Conservation (phyloP, 2,329 filamentous ascomycete genomes). For the Orbilia blumenaviensis region DNA sequence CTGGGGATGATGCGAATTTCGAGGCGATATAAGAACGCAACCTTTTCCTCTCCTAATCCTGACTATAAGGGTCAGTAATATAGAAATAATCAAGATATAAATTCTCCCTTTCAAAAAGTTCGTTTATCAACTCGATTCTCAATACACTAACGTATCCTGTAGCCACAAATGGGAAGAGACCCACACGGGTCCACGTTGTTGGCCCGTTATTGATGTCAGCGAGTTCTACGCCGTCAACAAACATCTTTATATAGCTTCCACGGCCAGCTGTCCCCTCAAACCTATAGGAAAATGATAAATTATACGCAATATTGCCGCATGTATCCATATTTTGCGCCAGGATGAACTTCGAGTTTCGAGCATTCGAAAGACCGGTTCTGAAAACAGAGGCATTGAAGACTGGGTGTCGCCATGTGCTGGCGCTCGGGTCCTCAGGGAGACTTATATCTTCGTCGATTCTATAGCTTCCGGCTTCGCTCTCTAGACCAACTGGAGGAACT, state of each 20-base stretch:
- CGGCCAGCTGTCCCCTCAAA: not conserved
- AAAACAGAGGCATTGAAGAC: not conserved
- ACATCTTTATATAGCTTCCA: not conserved
- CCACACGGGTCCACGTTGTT: not conserved
- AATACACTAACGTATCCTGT: not conserved
- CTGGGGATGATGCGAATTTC: too few species aligned
- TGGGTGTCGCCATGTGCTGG: not conserved
- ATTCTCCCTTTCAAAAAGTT: not conserved
- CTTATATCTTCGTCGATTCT: not conserved
- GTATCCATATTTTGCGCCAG: slow-evolving; percentile 28
- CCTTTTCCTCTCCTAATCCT: too few species aligned
- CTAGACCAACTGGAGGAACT: not conserved
- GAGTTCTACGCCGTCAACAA: not conserved
- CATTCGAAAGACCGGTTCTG: not conserved
- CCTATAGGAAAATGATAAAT: not conserved
- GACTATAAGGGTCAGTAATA: too few species aligned
- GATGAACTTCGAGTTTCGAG: slow-evolving; percentile 14
- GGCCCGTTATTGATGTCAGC: not conserved
- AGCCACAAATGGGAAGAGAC: not conserved
- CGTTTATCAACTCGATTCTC: not conserved
- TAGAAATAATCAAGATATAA: not conserved
- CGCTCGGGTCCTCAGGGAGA: too few species aligned
- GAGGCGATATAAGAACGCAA: too few species aligned
- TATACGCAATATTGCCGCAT: slow-evolving; percentile 16
- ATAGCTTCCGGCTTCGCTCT: not conserved